Percentiles rank a stretch among this genome's conserved stretches.
These are phyloP conservation scores for Cyberlindnera saturnus DNA, from an alignment of 805 yeast genomes.

Conservation along the genomic window DNA sequence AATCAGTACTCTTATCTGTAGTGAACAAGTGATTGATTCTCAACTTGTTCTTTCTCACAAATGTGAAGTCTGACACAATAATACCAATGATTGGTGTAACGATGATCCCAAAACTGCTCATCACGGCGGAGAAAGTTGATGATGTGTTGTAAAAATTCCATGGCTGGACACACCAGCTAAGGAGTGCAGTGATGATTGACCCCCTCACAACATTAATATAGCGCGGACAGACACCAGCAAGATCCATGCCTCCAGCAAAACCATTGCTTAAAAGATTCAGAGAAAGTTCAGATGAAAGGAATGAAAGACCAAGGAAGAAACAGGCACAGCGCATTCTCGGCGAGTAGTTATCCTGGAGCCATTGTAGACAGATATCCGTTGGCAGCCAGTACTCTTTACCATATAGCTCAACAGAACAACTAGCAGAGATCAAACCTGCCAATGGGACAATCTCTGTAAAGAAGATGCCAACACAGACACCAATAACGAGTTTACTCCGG, in stretches of 20 bases:
- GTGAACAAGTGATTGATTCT: slow-evolving; percentile 31
- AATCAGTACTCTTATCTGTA: slow-evolving; percentile 22
- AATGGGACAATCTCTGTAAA: slow-evolving; percentile 34
- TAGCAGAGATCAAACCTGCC: slow-evolving; percentile 33
- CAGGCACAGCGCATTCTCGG: slow-evolving; percentile 34
- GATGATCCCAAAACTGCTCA: slow-evolving; percentile 33
- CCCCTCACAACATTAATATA: slow-evolving; percentile 25
- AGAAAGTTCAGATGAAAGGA: slow-evolving; percentile 30
- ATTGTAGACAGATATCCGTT: slow-evolving; percentile 30
- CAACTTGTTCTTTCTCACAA: slow-evolving; percentile 27
- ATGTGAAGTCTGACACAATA: slow-evolving; percentile 30
- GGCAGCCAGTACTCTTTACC: slow-evolving; percentile 35
- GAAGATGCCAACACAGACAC: slow-evolving; percentile 28
- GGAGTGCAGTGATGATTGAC: slow-evolving; percentile 27
- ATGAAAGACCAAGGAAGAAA: slow-evolving; percentile 33
- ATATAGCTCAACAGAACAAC: slow-evolving; percentile 28
- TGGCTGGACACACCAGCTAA: slow-evolving; percentile 34
- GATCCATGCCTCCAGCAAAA: slow-evolving; percentile 27
- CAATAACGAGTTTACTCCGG: slow-evolving; percentile 23
- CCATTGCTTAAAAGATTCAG: slow-evolving; percentile 33
- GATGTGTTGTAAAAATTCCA: slow-evolving; percentile 35
- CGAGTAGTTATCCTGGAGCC: slow-evolving; percentile 32
- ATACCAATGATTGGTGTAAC: slow-evolving; percentile 32
- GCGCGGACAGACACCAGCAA: slow-evolving; percentile 18
- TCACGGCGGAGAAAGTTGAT: slow-evolving; percentile 29